Conservation (phyloP, 305 asterid species). For the Solanum hybrid region DNA sequence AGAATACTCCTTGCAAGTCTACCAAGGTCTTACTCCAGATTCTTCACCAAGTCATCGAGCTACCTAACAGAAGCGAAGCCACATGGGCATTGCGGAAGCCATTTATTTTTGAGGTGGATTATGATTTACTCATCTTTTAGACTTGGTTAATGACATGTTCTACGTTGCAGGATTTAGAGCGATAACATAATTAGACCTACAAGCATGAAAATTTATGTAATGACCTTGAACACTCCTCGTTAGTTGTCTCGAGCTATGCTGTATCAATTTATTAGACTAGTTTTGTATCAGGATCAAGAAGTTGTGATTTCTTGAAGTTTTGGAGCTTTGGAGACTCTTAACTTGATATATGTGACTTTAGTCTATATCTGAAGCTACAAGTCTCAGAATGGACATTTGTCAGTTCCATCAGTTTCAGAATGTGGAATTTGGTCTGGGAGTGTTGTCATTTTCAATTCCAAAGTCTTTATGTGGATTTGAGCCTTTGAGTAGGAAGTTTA, state of each 20-base stretch:
- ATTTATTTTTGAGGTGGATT: no score
- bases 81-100: not conserved
- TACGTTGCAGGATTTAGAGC: not conserved
- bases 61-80: not conserved
- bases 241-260: not conserved
- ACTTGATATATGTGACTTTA: not conserved
- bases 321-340: not conserved
- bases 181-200: not conserved
- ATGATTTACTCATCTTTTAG: not conserved
- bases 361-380: not conserved
- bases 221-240: not conserved
- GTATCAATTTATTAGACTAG: not conserved
- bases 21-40: not conserved
- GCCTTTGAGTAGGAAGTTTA: not conserved
- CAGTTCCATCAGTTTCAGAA: no score
- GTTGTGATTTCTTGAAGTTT: not conserved
- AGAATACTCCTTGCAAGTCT: not conserved
- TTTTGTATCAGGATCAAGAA: not conserved
- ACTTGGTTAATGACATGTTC: not conserved
- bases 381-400: not conserved
- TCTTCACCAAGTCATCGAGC: not conserved
- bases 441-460: not conserved
- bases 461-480: no score
- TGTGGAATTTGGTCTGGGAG: not conserved
- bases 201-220: not conserved